Evolutionary conservation across 352 stramenopile species (phyloP), one percentile per base, ranked within the genome.

Genomic region (Phytopythium delawarense): DNA sequence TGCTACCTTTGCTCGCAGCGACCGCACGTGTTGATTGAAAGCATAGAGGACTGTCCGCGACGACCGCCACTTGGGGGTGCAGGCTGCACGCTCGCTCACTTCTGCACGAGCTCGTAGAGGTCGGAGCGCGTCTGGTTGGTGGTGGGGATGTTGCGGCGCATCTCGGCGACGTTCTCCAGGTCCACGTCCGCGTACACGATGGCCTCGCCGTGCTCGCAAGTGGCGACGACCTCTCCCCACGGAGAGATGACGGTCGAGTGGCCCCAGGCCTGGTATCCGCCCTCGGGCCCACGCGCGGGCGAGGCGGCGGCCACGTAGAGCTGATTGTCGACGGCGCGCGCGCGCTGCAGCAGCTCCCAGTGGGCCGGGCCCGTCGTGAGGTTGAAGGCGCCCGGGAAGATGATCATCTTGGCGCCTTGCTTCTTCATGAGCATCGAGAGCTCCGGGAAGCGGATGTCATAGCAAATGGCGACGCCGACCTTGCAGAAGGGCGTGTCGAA

Each of bases 371-470:
- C 97, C 0, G 85, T 94, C 56, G 88, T 94, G 65, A 96, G 78
- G 70, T 95, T 96, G 71, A 95, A 95, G 12, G 86, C 87, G 18
- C 88, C 86, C 1, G 88, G 88, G 71, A 92, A 96, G 62, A 96
- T 76, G 53, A 96, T 69, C 58, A 94, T 62, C 71, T 96, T 95
- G 50, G 88, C 87, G 77, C 92, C 79, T 78, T 92, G 67, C 80
- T 89, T 78, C 75, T 98, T 89, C 76, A 98, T 89, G 23, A 99
- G 82, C 83, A 99, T 98, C 59, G 96, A 96, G 37, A 99, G 94
- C 76, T 99, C 96, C 11, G 97, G 94, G 76, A 99, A 99, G 54
- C 98, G 96, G 71, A 99, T 98, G 77, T 99, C 98, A 78, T 99
- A 99, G 81, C 98, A 99, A 66, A 99, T 99, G 25, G 94, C 98